phyloP scores from a whole-genome alignment of 176 grass and related monocot genomes.

The Lolium perenne region DNA sequence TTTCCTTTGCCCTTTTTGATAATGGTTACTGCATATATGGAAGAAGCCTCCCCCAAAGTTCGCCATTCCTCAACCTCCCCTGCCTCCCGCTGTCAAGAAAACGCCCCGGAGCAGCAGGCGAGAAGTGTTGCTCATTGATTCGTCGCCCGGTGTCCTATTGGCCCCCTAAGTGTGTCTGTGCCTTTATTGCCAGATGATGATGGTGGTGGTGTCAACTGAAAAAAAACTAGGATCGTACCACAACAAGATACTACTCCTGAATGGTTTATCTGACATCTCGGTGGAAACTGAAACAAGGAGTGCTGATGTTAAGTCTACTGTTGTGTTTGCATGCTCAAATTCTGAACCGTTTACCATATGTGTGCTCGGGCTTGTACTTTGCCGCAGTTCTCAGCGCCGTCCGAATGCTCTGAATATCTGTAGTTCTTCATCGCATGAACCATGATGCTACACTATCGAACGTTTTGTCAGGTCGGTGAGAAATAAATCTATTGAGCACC shows the following conservation, averaged over 20 bases:
- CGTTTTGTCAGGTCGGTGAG: neutral
- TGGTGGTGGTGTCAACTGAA: slow-evolving; percentile 21
- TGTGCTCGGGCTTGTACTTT: neutral
- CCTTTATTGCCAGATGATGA: slow-evolving; percentile 8
- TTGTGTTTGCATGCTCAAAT: neutral
- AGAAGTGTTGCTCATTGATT: slow-evolving; percentile 92
- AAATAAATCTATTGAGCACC: neutral
- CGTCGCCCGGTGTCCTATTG: slow-evolving; percentile 57
- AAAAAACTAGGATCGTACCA: neutral
- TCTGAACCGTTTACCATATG: too few species aligned
- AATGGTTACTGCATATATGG: slow-evolving; percentile 32
- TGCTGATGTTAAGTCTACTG: too few species aligned
- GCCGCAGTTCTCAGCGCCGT: neutral
- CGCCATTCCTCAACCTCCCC: slow-evolving; percentile 77
- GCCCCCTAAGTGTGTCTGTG: slow-evolving; percentile 45
- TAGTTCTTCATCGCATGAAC: neutral
- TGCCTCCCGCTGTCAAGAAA: slow-evolving; percentile 51
- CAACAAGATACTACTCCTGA: slow-evolving; percentile 12
- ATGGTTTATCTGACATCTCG: neutral
- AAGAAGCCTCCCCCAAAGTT: slow-evolving; percentile 43
- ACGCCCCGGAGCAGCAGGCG: slow-evolving; percentile 75
- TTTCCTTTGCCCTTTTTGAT: slow-evolving; percentile 39
- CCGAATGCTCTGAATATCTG: neutral
- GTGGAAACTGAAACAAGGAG: neutral
- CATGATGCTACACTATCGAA: neutral